Conservation (phyloP, 257 asterid species). For the Capsicum baccatum region DNA sequence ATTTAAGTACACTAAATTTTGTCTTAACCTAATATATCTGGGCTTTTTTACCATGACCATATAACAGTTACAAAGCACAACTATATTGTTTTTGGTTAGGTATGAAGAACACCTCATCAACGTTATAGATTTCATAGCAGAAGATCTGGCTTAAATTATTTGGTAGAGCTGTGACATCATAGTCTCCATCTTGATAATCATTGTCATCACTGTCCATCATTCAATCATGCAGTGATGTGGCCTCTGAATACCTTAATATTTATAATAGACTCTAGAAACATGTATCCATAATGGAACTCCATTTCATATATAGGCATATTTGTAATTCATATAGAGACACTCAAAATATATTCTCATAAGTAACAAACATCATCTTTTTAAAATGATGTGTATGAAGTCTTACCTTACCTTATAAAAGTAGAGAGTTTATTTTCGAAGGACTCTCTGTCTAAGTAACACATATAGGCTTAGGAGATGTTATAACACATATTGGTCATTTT, state of each 20-base stretch:
- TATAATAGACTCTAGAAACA: too few species aligned
- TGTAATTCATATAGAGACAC: too few species aligned
- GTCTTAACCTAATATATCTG: neutral
- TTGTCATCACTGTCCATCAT: conserved; percentile 91
- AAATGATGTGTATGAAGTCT: too few species aligned
- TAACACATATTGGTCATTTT: neutral
- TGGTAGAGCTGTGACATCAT: conserved; percentile 95
- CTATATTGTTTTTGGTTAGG: conserved; percentile 8
- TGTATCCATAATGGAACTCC: too few species aligned
- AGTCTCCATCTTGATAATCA: conserved; percentile 93
- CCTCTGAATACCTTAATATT: too few species aligned
- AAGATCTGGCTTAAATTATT: conserved; percentile 91
- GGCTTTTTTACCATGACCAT: neutral
- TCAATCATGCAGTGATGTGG: conserved; percentile 74
- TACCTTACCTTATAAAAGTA: too few species aligned
- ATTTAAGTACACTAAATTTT: neutral
- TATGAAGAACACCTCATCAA: conserved; percentile 63
- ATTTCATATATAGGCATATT: too few species aligned
- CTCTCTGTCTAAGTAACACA: too few species aligned
- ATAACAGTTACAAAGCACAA: neutral
- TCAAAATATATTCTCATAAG: too few species aligned
- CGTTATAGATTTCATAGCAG: conserved; percentile 81
- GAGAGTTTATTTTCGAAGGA: too few species aligned
- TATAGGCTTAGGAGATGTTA: neutral
- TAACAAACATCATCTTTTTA: too few species aligned